These are phyloP conservation scores for Neonectria faginata DNA, from an alignment of 2,329 filamentous ascomycete genomes.

Conservation along the genomic window DNA sequence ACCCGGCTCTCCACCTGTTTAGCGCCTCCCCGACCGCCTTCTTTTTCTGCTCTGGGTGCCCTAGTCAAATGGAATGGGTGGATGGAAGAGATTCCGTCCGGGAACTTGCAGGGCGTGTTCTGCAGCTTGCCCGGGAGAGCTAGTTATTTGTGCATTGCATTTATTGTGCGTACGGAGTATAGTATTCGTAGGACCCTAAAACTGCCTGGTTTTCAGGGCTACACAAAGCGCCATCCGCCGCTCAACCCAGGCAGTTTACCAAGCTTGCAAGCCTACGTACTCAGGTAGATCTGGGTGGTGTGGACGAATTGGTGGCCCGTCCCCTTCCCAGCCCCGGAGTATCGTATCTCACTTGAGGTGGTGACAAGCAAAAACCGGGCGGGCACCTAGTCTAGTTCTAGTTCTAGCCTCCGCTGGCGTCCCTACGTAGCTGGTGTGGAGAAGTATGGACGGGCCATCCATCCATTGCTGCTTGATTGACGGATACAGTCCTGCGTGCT, in stretches of 20 bases:
- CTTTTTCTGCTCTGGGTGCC: conserved; percentile 21
- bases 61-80: conserved; percentile 6
- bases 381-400: not conserved
- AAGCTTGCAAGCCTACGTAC: not conserved
- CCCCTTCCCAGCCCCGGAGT: conserved; percentile 20
- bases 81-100: conserved; percentile 9
- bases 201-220: conserved; percentile 6
- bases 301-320: conserved; percentile 18
- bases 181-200: not conserved
- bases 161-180: conserved; percentile 1
- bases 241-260: not conserved
- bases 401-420: not conserved
- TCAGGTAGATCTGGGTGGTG: not conserved
- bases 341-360: not conserved
- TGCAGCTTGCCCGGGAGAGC: conserved; percentile 3
- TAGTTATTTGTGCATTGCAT: not conserved
- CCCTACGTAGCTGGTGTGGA: conserved; percentile 3
- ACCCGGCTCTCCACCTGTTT: conserved; percentile 14
- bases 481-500: not conserved
- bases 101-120: conserved; percentile 10
- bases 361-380: conserved; percentile 4
- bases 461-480: not conserved
- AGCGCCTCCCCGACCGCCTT: conserved; percentile 31
- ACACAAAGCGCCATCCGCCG: conserved; percentile 1
- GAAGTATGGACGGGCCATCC: conserved; percentile 17